These are phyloP conservation scores for Botryotinia narcissicola DNA, from an alignment of 2,329 filamentous ascomycete genomes.

Conservation along the genomic window DNA sequence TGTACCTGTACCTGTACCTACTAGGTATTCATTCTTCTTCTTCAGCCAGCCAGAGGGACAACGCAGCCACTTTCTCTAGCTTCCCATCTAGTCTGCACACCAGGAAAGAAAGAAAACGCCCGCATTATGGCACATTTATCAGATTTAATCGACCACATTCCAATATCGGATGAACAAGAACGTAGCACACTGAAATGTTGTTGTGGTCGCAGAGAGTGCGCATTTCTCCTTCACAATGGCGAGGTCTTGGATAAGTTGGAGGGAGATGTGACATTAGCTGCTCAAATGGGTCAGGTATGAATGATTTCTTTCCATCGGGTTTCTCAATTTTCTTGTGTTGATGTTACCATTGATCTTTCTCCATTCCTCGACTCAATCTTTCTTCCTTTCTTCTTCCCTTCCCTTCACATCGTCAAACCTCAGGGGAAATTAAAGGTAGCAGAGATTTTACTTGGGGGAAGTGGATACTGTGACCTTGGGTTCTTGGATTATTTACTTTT, in stretches of 20 bases:
- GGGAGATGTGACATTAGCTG: slow-evolving; percentile 82
- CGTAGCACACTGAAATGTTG: slow-evolving; percentile 61
- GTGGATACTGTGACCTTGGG: slow-evolving; percentile 10
- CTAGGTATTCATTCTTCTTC: background rate
- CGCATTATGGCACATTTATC: slow-evolving; percentile 11
- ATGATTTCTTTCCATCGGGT: slow-evolving; percentile 21
- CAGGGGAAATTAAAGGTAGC: slow-evolving; percentile 15
- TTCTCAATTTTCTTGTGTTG: slow-evolving; percentile 19
- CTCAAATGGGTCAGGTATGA: slow-evolving; percentile 88
- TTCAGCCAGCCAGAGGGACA: background rate
- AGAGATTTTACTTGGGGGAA: slow-evolving; percentile 5
- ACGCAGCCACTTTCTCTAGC: slow-evolving; percentile 11
- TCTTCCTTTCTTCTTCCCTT: background rate
- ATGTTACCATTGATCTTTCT: slow-evolving; percentile 21
- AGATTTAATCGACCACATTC: slow-evolving; percentile 30
- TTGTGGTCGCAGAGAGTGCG: slow-evolving; percentile 78
- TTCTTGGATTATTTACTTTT: slow-evolving; percentile 6
- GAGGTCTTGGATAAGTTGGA: slow-evolving; percentile 76
- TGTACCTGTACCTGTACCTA: too few species aligned
- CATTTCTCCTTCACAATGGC: slow-evolving; percentile 78
- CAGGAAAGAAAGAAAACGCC: background rate
- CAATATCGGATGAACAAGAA: slow-evolving; percentile 21
- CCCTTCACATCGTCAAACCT: background rate
- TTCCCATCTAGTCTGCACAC: background rate
- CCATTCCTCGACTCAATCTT: slow-evolving; percentile 6